These are phyloP conservation scores for Aureobasidium sp. DNA, from an alignment of 2,329 filamentous ascomycete genomes.

Conservation along the genomic window DNA sequence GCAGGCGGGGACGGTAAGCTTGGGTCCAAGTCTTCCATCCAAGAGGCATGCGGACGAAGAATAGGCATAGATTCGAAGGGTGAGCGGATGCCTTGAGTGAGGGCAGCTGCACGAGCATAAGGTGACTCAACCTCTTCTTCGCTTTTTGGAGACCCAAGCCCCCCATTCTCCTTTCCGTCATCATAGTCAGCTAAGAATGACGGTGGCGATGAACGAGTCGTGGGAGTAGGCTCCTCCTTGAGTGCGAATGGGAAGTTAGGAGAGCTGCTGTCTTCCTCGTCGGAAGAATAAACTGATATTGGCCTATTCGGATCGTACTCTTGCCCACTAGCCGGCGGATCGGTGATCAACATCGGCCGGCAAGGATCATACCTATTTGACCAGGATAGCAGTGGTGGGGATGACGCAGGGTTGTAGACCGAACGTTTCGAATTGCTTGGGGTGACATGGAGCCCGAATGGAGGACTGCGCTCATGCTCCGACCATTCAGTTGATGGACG, in stretches of 20 bases:
- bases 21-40: conserved; percentile 2
- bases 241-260: conserved; percentile 14
- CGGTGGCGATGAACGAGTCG: neutral
- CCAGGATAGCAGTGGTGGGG: neutral
- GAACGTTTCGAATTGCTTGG: neutral
- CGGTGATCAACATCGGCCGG: conserved; percentile 19
- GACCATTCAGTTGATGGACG: conserved; percentile 16
- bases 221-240: neutral
- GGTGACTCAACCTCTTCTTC: neutral
- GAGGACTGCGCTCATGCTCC: conserved; percentile 2
- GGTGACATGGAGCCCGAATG: conserved; percentile 9
- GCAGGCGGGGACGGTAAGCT: neutral
- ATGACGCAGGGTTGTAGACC: neutral
- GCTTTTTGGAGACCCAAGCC: neutral
- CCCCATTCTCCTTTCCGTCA: neutral
- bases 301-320: conserved; percentile 25
- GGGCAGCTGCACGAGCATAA: neutral
- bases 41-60: conserved; percentile 3
- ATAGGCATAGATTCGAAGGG: conserved; percentile 5
- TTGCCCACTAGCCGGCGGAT: conserved; percentile 12
- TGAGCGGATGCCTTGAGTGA: neutral
- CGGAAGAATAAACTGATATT: conserved; percentile 11
- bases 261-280: conserved; percentile 10
- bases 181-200: neutral
- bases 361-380: conserved; percentile 24